Base-by-base conservation (phyloP, 2,329 filamentous ascomycete species). In the Plenodomus tracheiphilus region DNA sequence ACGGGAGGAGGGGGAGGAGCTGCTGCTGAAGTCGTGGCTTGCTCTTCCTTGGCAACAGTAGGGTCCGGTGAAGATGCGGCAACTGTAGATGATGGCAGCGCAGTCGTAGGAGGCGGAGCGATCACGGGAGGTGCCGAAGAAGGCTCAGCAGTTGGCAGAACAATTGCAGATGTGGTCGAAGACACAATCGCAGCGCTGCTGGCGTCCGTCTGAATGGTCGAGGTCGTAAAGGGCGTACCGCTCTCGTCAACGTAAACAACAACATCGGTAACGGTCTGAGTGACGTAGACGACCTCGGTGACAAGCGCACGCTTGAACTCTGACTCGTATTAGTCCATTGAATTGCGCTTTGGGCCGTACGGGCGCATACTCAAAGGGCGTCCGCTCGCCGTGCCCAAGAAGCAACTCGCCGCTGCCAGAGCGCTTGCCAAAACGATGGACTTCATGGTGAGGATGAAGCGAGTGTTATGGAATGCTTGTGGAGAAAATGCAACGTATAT, bases 381-480 rank as follows among this genome's bases (percentile, higher is more conserved):
- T 37, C 76, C 76, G 51, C 66, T 67, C 34, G 70, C 72, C 46
- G 77, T 65, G 49, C 78, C 66, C 54, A 77, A 61, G 51, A 81
- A 61, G 41, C 57, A 47, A 30, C 74, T 59, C 39, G 52, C 62
- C 43, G 54, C 53, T 53, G 51, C 61, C 39, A 69, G 47, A 41
- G 71, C 66, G 47, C 75, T 47, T 50, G 67, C 67, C 41, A 78
- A 62, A 48, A 66, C 49, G 40, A 67, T 57, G 52, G 68, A 61
- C 71, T 77, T 79, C 80, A 83, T 83, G 54, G 40, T 58, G 54
- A 59, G 19, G 37, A 57, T 62, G 58, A 61, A 67, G 61, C 57
- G 58, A 66, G 41, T 60, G 64, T 59, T 62, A 62, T 61, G 58
- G 59, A 64, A 66, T 70, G 64, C 43, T 58, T 38, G 18, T 43